Conservation (phyloP, 1,284 basidiomycete species). For the Mycena sp. region DNA sequence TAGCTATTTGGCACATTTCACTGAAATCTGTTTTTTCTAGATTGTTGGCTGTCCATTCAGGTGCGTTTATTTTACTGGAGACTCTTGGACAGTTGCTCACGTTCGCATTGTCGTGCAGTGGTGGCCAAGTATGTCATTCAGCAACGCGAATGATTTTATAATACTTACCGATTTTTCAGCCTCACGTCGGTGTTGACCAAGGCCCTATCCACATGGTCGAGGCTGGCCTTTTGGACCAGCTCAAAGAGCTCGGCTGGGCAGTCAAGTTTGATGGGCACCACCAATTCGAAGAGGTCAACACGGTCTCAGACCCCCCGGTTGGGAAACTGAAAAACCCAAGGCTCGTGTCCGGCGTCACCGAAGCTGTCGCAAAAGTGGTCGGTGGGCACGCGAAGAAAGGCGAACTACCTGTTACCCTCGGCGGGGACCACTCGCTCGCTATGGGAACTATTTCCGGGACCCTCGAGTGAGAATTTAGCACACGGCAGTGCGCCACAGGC, state of each 20-base stretch:
- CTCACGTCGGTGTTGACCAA: constrained; percentile 81
- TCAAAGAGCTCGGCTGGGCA: constrained; percentile 86
- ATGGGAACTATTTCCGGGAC: constrained; percentile 93
- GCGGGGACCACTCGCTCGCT: constrained; percentile 75
- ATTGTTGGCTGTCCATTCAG: constrained; percentile 61
- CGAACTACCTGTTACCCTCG: constrained; percentile 90
- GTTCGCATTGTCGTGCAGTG: constrained; percentile 44
- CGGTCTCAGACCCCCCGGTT: constrained; percentile 79
- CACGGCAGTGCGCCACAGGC: constrained; percentile 2
- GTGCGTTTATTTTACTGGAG: constrained; percentile 36
- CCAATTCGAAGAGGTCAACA: constrained; percentile 84
- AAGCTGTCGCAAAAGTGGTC: constrained; percentile 84
- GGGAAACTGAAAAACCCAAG: constrained; percentile 91
- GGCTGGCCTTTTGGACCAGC: constrained; percentile 84
- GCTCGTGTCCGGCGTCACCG: constrained; percentile 85
- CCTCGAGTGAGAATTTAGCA: constrained; percentile 59
- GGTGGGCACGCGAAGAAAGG: constrained; percentile 81
- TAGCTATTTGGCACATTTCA: neutral
- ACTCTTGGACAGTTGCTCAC: neutral
- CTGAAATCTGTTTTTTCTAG: constrained; percentile 33
- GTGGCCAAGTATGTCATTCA: constrained; percentile 58
- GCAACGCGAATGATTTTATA: neutral
- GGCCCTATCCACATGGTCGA: constrained; percentile 89
- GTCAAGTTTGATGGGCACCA: constrained; percentile 92
- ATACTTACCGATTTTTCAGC: constrained; percentile 16